phyloP scores from a whole-genome alignment of 805 yeast species.

The Metschnikowia gelsemii region DNA sequence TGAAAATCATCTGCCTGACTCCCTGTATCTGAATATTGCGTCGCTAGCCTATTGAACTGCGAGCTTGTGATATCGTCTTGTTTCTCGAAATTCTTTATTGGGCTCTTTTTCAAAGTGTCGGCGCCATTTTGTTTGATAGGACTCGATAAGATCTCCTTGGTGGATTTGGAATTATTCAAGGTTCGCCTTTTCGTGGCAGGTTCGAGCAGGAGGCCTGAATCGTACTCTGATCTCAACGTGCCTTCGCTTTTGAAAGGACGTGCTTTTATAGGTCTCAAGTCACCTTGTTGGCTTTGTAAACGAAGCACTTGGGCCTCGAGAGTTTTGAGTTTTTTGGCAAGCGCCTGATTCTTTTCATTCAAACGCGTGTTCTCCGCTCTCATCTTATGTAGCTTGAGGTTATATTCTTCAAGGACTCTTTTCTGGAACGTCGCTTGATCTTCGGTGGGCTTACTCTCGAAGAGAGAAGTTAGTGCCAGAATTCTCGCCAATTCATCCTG shows the following conservation, averaged over 20 bases:
- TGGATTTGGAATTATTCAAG: not conserved
- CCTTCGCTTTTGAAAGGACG: constrained; percentile 9
- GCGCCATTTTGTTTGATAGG: constrained; percentile 12
- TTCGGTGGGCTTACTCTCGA: constrained; percentile 5
- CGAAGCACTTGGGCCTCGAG: constrained; percentile 4
- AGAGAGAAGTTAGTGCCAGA: constrained; percentile 12
- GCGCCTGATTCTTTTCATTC: constrained; percentile 13
- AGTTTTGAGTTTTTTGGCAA: constrained; percentile 6
- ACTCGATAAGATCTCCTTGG: constrained; percentile 17
- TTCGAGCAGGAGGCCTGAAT: not conserved
- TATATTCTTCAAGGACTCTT: constrained; percentile 18
- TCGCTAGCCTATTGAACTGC: constrained; percentile 22
- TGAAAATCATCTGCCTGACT: constrained; percentile 9
- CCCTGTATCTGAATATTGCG: constrained; percentile 22
- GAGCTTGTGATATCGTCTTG: constrained; percentile 19
- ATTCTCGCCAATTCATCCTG: constrained; percentile 18
- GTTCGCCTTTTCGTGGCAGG: constrained; percentile 8
- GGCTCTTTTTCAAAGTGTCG: not conserved
- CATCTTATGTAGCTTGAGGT: constrained; percentile 16
- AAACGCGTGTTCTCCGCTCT: constrained; percentile 11
- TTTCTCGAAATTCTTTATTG: not conserved
- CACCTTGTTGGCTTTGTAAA: not conserved
- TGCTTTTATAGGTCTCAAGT: constrained; percentile 1
- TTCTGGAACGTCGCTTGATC: constrained; percentile 11
- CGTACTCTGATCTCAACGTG: not conserved